Evolutionary conservation across 2,329 filamentous ascomycete genomes (phyloP).

Genomic region (Cytospora leucostoma): DNA sequence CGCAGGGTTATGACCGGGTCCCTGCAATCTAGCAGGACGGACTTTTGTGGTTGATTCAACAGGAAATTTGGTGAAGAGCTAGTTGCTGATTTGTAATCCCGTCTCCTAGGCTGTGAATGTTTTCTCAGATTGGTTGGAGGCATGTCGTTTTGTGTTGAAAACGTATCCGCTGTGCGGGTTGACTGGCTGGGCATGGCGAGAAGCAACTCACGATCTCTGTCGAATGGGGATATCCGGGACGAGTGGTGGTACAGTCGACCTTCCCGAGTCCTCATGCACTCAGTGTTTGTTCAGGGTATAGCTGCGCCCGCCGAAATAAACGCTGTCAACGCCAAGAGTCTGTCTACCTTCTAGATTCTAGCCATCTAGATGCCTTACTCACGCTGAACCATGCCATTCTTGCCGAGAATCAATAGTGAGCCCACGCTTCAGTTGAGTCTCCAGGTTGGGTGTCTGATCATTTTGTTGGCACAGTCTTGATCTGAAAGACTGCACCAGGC

Average conservation of each 20-base stretch:
- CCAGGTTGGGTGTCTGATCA: conserved; percentile 40
- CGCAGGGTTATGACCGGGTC: conserved; percentile 17
- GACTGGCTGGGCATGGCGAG: conserved; percentile 11
- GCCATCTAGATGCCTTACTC: conserved; percentile 12
- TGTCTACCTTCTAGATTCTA: conserved; percentile 12
- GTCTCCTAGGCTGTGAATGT: conserved; percentile 27
- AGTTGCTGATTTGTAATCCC: conserved; percentile 24
- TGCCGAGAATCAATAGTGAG: not conserved
- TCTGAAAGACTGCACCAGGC: conserved; percentile 90
- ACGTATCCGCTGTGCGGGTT: conserved; percentile 11
- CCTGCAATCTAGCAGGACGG: conserved; percentile 22
- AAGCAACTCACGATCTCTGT: conserved; percentile 12
- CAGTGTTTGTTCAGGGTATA: conserved; percentile 22
- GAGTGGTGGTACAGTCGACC: not conserved
- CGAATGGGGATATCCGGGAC: not conserved
- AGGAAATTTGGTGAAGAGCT: conserved; percentile 16
- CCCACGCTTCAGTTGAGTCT: not conserved
- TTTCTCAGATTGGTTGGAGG: conserved; percentile 9
- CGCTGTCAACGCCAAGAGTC: conserved; percentile 14
- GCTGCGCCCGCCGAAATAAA: conserved; percentile 23
- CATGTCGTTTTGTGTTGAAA: not conserved
- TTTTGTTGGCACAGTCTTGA: conserved; percentile 77
- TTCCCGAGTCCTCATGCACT: not conserved
- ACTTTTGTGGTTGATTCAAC: conserved; percentile 21
- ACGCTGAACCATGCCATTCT: conserved; percentile 7